Conservation (phyloP, 306 rosid genomes). For the Prunus fruticosa region DNA sequence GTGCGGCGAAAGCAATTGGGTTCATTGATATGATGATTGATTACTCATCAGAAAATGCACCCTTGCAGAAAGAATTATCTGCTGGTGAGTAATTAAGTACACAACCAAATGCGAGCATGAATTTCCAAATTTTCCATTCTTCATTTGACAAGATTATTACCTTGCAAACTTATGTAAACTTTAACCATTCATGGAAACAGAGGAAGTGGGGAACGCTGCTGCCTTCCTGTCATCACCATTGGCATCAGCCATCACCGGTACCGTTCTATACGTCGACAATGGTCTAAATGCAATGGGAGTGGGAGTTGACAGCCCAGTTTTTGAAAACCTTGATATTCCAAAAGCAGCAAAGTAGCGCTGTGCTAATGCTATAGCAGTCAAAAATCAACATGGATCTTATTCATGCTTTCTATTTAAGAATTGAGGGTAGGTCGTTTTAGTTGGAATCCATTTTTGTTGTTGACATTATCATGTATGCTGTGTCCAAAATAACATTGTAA, state of each 20-base stretch:
- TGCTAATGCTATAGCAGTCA: not conserved
- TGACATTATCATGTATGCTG: not conserved
- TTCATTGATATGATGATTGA: slow-evolving; percentile 93
- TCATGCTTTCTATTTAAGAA: not conserved
- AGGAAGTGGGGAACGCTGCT: slow-evolving; percentile 81
- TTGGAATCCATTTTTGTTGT: not conserved
- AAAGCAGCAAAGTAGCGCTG: slow-evolving; percentile 24
- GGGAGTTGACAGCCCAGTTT: slow-evolving; percentile 63
- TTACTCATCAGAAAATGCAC: slow-evolving; percentile 81
- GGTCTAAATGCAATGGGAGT: slow-evolving; percentile 92
- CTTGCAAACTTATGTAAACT: not conserved
- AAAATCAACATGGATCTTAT: not conserved
- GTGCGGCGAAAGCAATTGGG: slow-evolving; percentile 97
- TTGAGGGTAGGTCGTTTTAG: not conserved
- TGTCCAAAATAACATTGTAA: not conserved
- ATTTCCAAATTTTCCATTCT: not conserved
- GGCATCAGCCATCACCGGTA: slow-evolving; percentile 87
- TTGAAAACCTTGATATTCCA: slow-evolving; percentile 42
- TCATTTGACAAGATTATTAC: not conserved
- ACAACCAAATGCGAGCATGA: not conserved
- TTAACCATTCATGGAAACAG: slow-evolving; percentile 39
- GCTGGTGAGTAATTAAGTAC: slow-evolving; percentile 53
- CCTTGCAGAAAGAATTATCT: slow-evolving; percentile 77
- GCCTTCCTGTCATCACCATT: slow-evolving; percentile 82
- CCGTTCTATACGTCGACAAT: slow-evolving; percentile 72